Conservation (phyloP, 139 green algal species). For the Marvania coccoides region DNA sequence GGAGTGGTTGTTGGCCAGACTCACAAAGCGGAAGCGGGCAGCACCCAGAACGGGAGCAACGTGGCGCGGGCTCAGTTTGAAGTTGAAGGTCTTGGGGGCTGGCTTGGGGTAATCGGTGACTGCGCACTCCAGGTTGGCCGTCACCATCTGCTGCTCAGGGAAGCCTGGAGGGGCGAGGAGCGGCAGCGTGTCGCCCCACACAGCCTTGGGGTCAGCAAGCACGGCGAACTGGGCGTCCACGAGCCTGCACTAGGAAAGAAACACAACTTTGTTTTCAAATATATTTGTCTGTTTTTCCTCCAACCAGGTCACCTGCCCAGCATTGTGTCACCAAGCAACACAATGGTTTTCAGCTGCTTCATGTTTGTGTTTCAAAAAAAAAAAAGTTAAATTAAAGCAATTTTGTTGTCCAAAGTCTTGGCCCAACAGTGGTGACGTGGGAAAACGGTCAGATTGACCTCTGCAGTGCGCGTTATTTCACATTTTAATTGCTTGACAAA, state of each 20-base stretch:
- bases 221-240: slow-evolving; percentile 39
- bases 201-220: neutral
- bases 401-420: neutral
- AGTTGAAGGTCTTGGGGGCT: slow-evolving; percentile 56
- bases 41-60: slow-evolving; percentile 10
- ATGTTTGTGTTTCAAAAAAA: neutral
- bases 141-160: slow-evolving; percentile 33
- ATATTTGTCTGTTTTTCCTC: no score
- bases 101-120: slow-evolving; percentile 34
- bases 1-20: slow-evolving; percentile 59
- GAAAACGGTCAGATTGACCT: neutral
- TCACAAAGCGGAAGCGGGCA: slow-evolving; percentile 38
- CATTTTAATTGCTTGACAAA: neutral
- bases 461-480: neutral
- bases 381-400: neutral
- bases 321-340: slow-evolving; percentile 54
- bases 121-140: slow-evolving; percentile 53
- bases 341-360: neutral
- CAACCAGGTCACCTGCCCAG: slow-evolving; percentile 41
- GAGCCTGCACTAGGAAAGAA: no score
- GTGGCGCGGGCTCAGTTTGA: slow-evolving; percentile 46
- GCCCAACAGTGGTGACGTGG: neutral
- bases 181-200: slow-evolving; percentile 48
- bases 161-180: slow-evolving; percentile 10
- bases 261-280: no score